Conservation (phyloP, 2,329 filamentous ascomycete species). For the Fusarium devonianum region DNA sequence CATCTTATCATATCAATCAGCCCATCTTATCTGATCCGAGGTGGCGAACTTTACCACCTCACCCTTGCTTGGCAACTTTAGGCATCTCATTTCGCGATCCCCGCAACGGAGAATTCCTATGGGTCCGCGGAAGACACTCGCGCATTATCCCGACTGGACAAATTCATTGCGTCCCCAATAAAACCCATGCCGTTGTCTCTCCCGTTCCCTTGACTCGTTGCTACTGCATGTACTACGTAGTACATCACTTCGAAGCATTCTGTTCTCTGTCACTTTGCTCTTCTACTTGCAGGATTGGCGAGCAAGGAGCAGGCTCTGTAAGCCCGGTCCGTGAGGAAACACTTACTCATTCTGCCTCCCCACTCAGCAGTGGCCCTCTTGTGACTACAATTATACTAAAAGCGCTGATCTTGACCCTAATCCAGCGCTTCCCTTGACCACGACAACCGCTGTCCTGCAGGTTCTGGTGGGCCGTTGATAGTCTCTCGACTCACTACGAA, state of each 20-base stretch:
- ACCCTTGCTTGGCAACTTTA: neutral
- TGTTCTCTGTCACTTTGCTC: too few species aligned
- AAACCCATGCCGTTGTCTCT: too few species aligned
- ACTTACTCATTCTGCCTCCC: too few species aligned
- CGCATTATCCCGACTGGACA: neutral
- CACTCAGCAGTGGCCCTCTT: too few species aligned
- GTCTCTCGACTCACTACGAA: slow-evolving; percentile 6
- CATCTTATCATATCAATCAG: slow-evolving; percentile 34
- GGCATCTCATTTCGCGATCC: slow-evolving; percentile 5
- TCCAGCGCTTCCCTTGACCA: too few species aligned
- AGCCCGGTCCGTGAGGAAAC: too few species aligned
- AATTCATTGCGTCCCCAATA: neutral
- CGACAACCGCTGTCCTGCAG: neutral
- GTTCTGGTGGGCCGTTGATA: slow-evolving; percentile 8
- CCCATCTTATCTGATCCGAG: slow-evolving; percentile 36
- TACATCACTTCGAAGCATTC: too few species aligned
- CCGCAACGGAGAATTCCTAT: too few species aligned
- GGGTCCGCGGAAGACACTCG: neutral
- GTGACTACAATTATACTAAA: neutral
- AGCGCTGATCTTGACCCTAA: slow-evolving; percentile 3
- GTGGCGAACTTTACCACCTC: neutral
- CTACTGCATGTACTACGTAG: too few species aligned
- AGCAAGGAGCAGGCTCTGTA: too few species aligned
- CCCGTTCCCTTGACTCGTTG: too few species aligned
- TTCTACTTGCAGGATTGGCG: too few species aligned